Percentiles rank a stretch among this genome's conserved stretches.
phyloP scores from a whole-genome alignment of 768 basidiomycete genomes.

The Calocera viscosa region DNA sequence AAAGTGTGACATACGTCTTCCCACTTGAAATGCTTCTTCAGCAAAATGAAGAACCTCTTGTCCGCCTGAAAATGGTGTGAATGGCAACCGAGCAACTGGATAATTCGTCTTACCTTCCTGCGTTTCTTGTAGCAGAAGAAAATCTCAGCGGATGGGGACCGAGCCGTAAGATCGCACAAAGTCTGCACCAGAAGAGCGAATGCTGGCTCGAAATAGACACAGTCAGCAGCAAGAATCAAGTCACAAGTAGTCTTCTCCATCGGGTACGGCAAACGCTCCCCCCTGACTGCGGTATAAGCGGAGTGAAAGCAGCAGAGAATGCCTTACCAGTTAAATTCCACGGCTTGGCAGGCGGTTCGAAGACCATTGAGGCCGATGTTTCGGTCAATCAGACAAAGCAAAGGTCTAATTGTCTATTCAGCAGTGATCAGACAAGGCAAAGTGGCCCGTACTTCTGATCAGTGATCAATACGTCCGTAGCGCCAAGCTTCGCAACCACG shows the following conservation, averaged over 20 bases:
- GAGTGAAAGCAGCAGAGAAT: not conserved
- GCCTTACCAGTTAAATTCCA: conserved; percentile 72
- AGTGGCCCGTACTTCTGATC: conserved; percentile 68
- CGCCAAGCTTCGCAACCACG: conserved; percentile 56
- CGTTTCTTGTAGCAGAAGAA: conserved; percentile 91
- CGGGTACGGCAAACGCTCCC: conserved; percentile 38
- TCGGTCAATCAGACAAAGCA: conserved; percentile 63
- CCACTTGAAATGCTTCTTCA: conserved; percentile 71
- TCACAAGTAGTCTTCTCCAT: conserved; percentile 40
- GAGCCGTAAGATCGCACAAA: conserved; percentile 44
- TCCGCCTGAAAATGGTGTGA: conserved; percentile 48
- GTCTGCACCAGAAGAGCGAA: conserved; percentile 80
- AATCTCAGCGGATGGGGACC: conserved; percentile 42
- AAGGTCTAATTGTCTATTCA: conserved; percentile 36
- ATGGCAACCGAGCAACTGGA: not conserved
- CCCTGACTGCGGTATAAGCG: conserved; percentile 38
- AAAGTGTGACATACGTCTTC: conserved; percentile 36
- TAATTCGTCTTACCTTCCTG: conserved; percentile 49
- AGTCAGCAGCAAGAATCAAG: conserved; percentile 80
- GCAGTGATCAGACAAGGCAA: not conserved
- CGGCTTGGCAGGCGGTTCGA: conserved; percentile 38
- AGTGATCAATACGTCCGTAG: conserved; percentile 58
- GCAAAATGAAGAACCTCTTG: conserved; percentile 66
- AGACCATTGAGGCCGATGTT: conserved; percentile 62
- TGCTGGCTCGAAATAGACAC: conserved; percentile 89